phyloP scores from a whole-genome alignment of 352 stramenopile species.

The Globisporangium radiosum region DNA sequence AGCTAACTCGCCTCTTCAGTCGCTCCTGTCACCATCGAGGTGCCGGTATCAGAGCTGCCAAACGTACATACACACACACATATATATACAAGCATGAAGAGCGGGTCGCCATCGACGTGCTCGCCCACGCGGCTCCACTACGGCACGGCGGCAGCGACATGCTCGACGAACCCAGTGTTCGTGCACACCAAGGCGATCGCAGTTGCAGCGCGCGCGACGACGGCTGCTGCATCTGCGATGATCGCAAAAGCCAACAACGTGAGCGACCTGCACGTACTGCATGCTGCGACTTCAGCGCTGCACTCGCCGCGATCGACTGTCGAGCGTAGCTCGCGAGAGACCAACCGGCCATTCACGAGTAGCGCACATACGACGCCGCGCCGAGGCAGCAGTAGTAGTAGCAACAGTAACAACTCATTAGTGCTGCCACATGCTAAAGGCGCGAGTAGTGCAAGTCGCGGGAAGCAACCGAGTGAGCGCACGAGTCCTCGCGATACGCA shows the following conservation, averaged over 20 bases:
- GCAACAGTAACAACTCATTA: not conserved
- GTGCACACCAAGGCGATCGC: constrained; percentile 38
- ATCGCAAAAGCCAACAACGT: constrained; percentile 29
- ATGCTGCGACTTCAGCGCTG: constrained; percentile 20
- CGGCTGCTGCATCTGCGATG: constrained; percentile 35
- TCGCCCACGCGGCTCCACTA: not conserved
- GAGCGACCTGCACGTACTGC: constrained; percentile 25
- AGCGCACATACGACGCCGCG: not conserved
- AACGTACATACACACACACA: too few relatives aligned
- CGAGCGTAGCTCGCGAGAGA: constrained; percentile 9
- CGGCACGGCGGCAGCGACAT: constrained; percentile 1
- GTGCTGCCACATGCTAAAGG: not conserved
- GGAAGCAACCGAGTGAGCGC: not conserved
- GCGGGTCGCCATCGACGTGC: not conserved
- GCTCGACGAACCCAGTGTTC: constrained; percentile 24
- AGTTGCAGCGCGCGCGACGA: constrained; percentile 36
- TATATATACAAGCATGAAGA: not conserved
- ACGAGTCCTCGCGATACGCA: not conserved
- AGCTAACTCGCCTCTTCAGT: too few relatives aligned
- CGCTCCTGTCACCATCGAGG: too few relatives aligned
- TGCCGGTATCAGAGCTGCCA: too few relatives aligned
- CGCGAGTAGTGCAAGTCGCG: not conserved
- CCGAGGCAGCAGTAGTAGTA: not conserved
- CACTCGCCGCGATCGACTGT: constrained; percentile 19
- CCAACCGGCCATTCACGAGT: constrained; percentile 1